Evolutionary conservation across 2,329 filamentous ascomycete genomes (phyloP).

Genomic region (Apiospora pterosperma): DNA sequence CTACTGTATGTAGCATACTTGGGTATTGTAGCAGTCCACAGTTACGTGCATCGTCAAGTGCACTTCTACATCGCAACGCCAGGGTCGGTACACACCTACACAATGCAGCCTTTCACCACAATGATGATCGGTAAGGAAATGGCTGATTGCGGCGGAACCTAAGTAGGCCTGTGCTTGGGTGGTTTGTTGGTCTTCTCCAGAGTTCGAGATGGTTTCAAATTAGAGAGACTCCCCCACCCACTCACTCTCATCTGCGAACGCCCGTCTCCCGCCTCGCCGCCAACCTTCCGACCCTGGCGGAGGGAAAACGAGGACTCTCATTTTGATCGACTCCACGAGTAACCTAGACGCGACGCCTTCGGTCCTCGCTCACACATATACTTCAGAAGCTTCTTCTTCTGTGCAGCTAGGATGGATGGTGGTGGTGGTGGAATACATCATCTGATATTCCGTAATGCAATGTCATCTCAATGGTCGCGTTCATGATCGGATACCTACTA

Average conservation of each 20-base stretch:
- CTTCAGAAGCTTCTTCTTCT: not conserved
- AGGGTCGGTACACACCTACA: not conserved
- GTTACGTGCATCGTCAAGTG: not conserved
- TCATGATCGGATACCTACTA: no score
- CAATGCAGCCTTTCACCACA: not conserved
- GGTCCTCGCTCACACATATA: not conserved
- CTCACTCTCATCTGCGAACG: not conserved
- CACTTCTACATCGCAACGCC: not conserved
- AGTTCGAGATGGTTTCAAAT: slow-evolving; percentile 3
- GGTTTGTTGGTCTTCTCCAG: not conserved
- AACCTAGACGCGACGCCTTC: no score
- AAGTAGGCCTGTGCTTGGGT: not conserved
- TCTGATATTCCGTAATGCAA: no score
- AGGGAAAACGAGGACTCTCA: not conserved
- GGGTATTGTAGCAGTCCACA: not conserved
- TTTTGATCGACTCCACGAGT: not conserved
- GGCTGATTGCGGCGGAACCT: not conserved
- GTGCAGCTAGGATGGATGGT: not conserved
- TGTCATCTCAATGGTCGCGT: no score
- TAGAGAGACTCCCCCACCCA: not conserved
- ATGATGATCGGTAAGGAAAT: not conserved
- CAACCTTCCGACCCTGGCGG: not conserved
- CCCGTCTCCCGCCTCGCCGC: not conserved
- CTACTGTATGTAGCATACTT: not conserved
- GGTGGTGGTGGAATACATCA: no score